A percentile compares a stretch with the other conserved stretches of the same genome.
phyloP scores from a whole-genome alignment of 2,329 filamentous ascomycete genomes.

The Penicillium italicum region DNA sequence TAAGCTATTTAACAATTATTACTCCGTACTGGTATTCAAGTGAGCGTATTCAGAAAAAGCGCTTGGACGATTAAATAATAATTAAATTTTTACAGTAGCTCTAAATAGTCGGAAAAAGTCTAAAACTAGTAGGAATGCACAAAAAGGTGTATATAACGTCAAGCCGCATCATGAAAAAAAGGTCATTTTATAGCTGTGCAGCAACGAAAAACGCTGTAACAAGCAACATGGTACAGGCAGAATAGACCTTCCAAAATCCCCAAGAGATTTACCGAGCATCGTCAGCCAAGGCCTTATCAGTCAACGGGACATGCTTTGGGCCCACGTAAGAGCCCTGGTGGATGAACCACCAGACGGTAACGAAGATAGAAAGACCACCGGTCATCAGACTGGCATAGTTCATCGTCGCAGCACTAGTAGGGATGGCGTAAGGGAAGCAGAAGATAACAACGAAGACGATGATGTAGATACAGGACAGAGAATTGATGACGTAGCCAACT shows the following conservation, averaged over 20 bases:
- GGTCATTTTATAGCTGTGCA: conserved; percentile 12
- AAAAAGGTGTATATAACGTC: conserved; percentile 10
- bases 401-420: conserved; percentile 48
- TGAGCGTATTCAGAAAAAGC: too few species aligned
- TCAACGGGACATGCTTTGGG: conserved; percentile 36
- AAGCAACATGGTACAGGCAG: conserved; percentile 18
- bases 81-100: conserved; percentile 9
- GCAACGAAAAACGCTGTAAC: conserved; percentile 7
- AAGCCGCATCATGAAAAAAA: conserved; percentile 11
- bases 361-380: conserved; percentile 51
- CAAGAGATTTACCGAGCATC: conserved; percentile 27
- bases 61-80: not conserved
- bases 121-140: conserved; percentile 12
- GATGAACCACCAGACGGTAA: conserved; percentile 47
- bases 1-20: too few species aligned
- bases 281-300: conserved; percentile 31
- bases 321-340: conserved; percentile 35
- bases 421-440: conserved; percentile 54
- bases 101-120: conserved; percentile 1
- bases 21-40: too few species aligned
- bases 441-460: conserved; percentile 57
- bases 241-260: conserved; percentile 4
- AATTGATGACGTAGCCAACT: conserved; percentile 51
- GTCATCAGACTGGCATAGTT: conserved; percentile 55
- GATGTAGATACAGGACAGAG: conserved; percentile 52